Conservation (phyloP, 1,284 basidiomycete species). For the Ustilago shanxiensis region DNA sequence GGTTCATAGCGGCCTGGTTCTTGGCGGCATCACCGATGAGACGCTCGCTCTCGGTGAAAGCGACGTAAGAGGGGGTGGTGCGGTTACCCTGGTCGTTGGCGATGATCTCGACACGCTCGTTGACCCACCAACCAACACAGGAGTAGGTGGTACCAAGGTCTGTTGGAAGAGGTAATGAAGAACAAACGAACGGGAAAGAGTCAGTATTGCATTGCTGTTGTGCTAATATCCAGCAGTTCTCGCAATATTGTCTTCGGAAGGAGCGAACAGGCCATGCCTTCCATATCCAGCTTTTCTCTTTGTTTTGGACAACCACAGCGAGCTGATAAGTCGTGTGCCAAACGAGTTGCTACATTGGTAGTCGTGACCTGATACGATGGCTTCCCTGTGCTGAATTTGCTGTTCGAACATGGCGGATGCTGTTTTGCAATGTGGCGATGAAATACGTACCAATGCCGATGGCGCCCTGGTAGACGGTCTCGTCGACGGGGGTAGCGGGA, state of each 20-base stretch:
- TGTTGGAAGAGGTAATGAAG: neutral
- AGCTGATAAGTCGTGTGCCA: neutral
- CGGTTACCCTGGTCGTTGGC: constrained; percentile 84
- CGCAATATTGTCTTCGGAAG: neutral
- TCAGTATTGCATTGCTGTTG: neutral
- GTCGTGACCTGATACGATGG: neutral
- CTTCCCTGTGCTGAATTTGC: neutral
- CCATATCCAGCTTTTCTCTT: too few species aligned
- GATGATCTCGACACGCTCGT: constrained; percentile 69
- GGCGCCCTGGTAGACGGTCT: constrained; percentile 89
- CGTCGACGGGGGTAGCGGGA: constrained; percentile 75
- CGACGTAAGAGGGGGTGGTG: constrained; percentile 98
- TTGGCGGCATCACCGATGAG: constrained; percentile 87
- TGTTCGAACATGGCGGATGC: neutral
- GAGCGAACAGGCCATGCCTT: too few species aligned
- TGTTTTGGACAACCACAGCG: neutral
- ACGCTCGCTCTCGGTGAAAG: constrained; percentile 97
- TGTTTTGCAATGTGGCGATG: constrained; percentile 10
- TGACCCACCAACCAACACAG: constrained; percentile 74
- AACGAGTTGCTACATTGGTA: neutral
- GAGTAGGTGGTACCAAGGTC: constrained; percentile 84
- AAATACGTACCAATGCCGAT: constrained; percentile 81
- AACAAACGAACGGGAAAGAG: neutral
- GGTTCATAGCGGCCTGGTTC: constrained; percentile 88
- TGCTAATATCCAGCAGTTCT: neutral